Conservation (phyloP, 441 rosid genomes). For the Populus trichocarpa region DNA sequence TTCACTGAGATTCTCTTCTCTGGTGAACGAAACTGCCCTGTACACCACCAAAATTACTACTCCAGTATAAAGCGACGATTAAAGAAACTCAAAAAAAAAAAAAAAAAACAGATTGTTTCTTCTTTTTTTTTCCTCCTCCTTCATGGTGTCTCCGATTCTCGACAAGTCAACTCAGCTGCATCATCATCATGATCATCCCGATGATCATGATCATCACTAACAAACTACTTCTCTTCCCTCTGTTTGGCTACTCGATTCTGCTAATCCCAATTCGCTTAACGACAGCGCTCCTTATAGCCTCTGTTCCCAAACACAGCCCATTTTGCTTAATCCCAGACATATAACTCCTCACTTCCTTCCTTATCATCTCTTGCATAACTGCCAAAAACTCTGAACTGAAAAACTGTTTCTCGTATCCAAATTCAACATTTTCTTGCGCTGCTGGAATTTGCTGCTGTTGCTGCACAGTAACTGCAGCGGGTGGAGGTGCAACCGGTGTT, state of each 20-base stretch:
- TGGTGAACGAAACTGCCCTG: slow-evolving; percentile 19
- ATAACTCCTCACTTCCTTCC: slow-evolving; percentile 63
- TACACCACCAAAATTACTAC: slow-evolving; percentile 42
- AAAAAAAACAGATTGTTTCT: not conserved
- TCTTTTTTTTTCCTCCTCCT: not conserved
- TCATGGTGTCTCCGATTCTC: not conserved
- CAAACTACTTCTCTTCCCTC: not conserved
- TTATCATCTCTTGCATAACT: slow-evolving; percentile 72
- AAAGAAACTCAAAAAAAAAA: not conserved
- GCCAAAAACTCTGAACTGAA: slow-evolving; percentile 57
- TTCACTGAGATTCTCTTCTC: not conserved
- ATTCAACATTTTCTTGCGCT: not conserved
- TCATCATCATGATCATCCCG: not conserved
- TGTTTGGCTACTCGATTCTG: slow-evolving; percentile 46
- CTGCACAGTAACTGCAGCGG: not conserved
- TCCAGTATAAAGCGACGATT: slow-evolving; percentile 21
- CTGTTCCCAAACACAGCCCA: slow-evolving; percentile 44
- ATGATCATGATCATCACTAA: not conserved
- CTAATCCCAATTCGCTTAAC: slow-evolving; percentile 65
- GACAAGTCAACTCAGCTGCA: not conserved
- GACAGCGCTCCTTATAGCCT: slow-evolving; percentile 52
- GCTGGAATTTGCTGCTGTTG: slow-evolving; percentile 1
- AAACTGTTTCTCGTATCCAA: slow-evolving; percentile 43
- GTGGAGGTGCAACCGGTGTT: not conserved
- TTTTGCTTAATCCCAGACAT: slow-evolving; percentile 54